Conservation (phyloP, 805 yeast genomes). For the Saccharomycopsis microspora region DNA sequence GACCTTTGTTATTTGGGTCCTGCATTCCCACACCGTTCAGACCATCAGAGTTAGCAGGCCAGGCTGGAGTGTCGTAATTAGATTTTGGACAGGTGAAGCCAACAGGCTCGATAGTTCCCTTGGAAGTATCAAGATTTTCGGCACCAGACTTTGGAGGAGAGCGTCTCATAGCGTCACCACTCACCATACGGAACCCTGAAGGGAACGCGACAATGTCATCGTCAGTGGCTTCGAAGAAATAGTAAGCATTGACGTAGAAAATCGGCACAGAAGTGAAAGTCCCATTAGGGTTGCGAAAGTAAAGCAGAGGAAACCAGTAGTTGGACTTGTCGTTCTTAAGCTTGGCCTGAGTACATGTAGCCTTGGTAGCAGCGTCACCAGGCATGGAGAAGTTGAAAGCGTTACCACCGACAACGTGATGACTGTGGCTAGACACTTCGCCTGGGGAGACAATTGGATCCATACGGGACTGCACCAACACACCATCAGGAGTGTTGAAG, state of each 20-base stretch:
- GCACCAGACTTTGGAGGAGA: conserved; percentile 3
- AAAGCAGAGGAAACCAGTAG: conserved; percentile 8
- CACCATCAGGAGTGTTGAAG: conserved; percentile 2
- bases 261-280: conserved; percentile 1
- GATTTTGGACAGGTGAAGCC: conserved; percentile 8
- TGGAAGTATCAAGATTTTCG: background rate
- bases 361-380: conserved; percentile 1
- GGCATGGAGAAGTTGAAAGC: conserved; percentile 5
- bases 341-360: conserved; percentile 9
- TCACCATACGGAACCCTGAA: conserved; percentile 9
- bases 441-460: conserved; percentile 11
- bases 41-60: conserved; percentile 5
- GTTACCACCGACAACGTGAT: conserved; percentile 7
- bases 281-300: conserved; percentile 1
- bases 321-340: conserved; percentile 7
- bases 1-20: conserved; percentile 6
- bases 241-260: conserved; percentile 8
- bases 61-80: background rate
- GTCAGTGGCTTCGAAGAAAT: conserved; percentile 9
- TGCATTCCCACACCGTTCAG: conserved; percentile 3
- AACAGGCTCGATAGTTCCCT: conserved; percentile 5
- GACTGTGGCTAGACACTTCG: conserved; percentile 1
- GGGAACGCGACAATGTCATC: conserved; percentile 10
- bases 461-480: conserved; percentile 1
- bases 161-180: conserved; percentile 9